Conservation (phyloP, 1,284 basidiomycete genomes). For the Pterulicium gracile region DNA sequence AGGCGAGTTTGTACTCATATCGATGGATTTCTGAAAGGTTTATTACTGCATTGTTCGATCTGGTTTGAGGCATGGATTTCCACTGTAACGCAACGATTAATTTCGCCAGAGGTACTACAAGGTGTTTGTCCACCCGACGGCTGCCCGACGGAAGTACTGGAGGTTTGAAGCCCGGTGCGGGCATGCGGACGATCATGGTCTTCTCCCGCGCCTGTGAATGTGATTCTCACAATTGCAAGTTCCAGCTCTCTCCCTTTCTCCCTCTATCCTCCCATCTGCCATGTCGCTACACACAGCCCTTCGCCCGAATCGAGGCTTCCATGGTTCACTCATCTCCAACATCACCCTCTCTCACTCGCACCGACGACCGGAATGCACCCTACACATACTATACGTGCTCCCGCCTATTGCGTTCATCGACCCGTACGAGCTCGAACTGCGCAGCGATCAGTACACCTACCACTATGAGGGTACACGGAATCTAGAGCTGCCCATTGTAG, state of each 20-base stretch:
- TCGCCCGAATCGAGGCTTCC: neutral
- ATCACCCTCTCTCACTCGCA: neutral
- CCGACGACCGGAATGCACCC: conserved; percentile 18
- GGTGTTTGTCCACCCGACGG: no score
- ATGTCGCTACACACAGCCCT: neutral
- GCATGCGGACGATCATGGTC: no score
- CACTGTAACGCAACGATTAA: no score
- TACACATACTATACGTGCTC: conserved; percentile 30
- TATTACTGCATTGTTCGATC: neutral
- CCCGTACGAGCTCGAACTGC: conserved; percentile 39
- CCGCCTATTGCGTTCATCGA: conserved; percentile 38
- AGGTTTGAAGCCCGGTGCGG: no score
- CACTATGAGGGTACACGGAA: conserved; percentile 31
- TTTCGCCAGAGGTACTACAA: no score
- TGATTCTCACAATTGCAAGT: no score
- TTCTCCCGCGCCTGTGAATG: no score
- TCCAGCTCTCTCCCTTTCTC: no score
- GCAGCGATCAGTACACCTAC: conserved; percentile 29
- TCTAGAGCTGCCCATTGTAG: conserved; percentile 37
- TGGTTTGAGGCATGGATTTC: no score
- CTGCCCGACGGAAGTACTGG: no score
- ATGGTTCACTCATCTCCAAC: neutral
- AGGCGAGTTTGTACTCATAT: no score
- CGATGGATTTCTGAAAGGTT: neutral
- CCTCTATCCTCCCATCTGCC: no score